phyloP scores from a whole-genome alignment of 345 rosid species.

The Pistacia atlantica region DNA sequence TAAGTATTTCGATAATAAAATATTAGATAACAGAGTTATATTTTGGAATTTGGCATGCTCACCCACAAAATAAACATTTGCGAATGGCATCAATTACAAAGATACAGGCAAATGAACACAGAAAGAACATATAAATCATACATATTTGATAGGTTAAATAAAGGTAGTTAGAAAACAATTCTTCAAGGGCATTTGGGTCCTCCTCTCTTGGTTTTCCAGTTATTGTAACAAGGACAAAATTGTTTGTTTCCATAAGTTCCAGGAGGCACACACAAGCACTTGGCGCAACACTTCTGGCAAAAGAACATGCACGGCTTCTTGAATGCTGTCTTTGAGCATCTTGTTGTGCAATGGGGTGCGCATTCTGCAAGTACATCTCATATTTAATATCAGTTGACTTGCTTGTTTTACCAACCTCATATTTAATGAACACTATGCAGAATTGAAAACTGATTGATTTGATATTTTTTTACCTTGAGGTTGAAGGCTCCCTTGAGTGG shows the following conservation, averaged over 20 bases:
- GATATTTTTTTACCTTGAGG: constrained; percentile 44
- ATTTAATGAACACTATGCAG: not conserved
- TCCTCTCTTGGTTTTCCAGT: constrained; percentile 61
- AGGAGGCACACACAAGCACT: constrained; percentile 73
- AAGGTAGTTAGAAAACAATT: too few species aligned
- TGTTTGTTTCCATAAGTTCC: constrained; percentile 63
- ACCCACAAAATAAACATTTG: too few species aligned
- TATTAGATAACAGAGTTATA: too few species aligned
- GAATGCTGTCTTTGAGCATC: constrained; percentile 57
- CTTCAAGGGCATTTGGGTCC: constrained; percentile 61
- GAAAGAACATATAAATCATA: not conserved
- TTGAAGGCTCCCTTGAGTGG: constrained; percentile 53
- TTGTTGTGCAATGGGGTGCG: constrained; percentile 38
- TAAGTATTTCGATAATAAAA: too few species aligned
- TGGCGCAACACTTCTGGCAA: constrained; percentile 62
- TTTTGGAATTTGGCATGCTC: too few species aligned
- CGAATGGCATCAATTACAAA: not conserved
- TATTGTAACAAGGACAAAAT: constrained; percentile 59
- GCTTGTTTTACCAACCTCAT: not conserved
- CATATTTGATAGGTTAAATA: not conserved
- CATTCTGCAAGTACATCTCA: constrained; percentile 36
- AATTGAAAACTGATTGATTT: too few species aligned
- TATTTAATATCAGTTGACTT: not conserved
- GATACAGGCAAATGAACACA: not conserved
- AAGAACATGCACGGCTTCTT: constrained; percentile 67